These are phyloP conservation scores for Tolypocladium ophioglossoides DNA, from an alignment of 2,329 filamentous ascomycete genomes.

Conservation along the genomic window DNA sequence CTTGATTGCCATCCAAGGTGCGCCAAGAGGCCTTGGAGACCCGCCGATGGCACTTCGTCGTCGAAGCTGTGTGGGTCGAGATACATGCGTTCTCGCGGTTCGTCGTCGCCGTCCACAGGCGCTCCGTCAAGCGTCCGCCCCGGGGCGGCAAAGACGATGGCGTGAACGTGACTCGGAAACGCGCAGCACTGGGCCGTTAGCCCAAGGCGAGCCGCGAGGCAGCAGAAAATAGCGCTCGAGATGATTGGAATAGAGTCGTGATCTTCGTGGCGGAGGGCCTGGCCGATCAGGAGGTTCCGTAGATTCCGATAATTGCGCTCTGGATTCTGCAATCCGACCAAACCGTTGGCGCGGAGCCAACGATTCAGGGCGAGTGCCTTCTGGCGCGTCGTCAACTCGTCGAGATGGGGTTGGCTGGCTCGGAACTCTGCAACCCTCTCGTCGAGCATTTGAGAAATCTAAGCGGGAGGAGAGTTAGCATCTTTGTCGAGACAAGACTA, in stretches of 20 bases:
- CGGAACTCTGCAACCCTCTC: slow-evolving; percentile 47
- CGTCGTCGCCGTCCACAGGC: slow-evolving; percentile 25
- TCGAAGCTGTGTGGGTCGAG: slow-evolving; percentile 70
- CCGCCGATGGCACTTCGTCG: slow-evolving; percentile 50
- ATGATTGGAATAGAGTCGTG: slow-evolving; percentile 81
- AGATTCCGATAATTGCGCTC: slow-evolving; percentile 64
- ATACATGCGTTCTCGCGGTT: slow-evolving; percentile 49
- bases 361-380: slow-evolving; percentile 58
- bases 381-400: slow-evolving; percentile 47
- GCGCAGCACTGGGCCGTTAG: slow-evolving; percentile 69
- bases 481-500: neutral
- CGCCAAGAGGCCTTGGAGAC: slow-evolving; percentile 50
- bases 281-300: slow-evolving; percentile 78
- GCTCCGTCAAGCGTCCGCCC: slow-evolving; percentile 50
- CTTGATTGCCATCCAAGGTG: slow-evolving; percentile 32
- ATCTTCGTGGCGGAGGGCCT: slow-evolving; percentile 60
- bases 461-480: slow-evolving; percentile 2
- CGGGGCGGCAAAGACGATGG: slow-evolving; percentile 54
- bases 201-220: slow-evolving; percentile 62
- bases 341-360: slow-evolving; percentile 58
- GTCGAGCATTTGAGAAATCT: slow-evolving; percentile 59
- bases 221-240: slow-evolving; percentile 78
- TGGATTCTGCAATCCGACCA: slow-evolving; percentile 59
- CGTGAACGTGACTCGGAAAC: slow-evolving; percentile 78
- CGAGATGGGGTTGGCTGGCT: slow-evolving; percentile 38